Evolutionary conservation across 139 green algal genomes (phyloP), one percentile per base, ranked within the genome.

Genomic region (Coccomyxa sp.): DNA sequence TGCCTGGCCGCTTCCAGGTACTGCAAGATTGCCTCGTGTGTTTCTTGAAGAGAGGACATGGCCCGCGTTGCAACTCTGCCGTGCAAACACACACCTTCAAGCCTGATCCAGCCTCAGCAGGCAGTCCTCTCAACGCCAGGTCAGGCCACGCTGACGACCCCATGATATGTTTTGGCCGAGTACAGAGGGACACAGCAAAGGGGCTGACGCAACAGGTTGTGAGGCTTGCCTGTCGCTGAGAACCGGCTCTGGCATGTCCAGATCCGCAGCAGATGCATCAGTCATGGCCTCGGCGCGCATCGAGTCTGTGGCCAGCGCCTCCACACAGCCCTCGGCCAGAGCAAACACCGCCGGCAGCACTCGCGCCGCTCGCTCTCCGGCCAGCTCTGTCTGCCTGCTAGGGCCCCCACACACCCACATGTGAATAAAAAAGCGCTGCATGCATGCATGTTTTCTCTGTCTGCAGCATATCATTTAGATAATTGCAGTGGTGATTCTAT

Each of bases 1-100:
- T 74, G 60, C 14, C 74, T 76, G 51, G 74, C 58, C 60, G 81
- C 30, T 28, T 94, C 89, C 66, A 94, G 83, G 82, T 88, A 93
- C 80, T 92, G 86, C 79, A 93, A 85, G 23, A 93, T 51, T 13
- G 81, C 86, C 11, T 92, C 91, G n/a, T 77, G 68, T 0, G 82
- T 79, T n/a, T 83, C 67, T 45, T 86, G 57, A 25, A 92, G 75
- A 13, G 79, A 30, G 12, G 13, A 30, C 86, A 92, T 84, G 1
- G 87, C 79, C 59, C 79, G 77, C 68, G n/a, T 16, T 4, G 79
- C 59, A n/a, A 84, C 79, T 32, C 82, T 85, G 82, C 82, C 80
- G 23, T 58, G 51, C 51, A 58, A 74, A 10, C 81, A 25, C 18
- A 25, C 4, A 28, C 63, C 63, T 21, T 71, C 63, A 71, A 9